These are phyloP conservation scores for Piedraia hortae DNA, from an alignment of 2,329 filamentous ascomycete species.

Conservation along the genomic window DNA sequence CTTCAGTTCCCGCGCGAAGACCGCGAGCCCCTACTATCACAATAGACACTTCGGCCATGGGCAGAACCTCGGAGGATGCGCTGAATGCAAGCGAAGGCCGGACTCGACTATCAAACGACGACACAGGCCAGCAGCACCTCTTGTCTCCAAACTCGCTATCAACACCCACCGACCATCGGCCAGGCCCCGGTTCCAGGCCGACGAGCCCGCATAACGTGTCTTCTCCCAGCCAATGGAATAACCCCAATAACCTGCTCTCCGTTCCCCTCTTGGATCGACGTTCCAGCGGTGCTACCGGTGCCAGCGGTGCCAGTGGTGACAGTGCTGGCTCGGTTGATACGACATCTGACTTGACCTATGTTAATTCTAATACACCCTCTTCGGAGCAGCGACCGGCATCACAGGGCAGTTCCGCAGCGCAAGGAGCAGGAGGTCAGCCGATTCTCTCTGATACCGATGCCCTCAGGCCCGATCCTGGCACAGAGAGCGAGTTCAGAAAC, in stretches of 20 bases:
- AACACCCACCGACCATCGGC: slow-evolving; percentile 22
- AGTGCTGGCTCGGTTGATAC: slow-evolving; percentile 22
- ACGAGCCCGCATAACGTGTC: slow-evolving; percentile 41
- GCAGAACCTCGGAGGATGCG: slow-evolving; percentile 12
- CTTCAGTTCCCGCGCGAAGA: slow-evolving; percentile 4
- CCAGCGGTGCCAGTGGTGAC: too few species aligned
- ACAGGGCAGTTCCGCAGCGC: slow-evolving; percentile 3
- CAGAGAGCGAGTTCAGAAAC: slow-evolving; percentile 49
- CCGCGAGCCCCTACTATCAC: slow-evolving; percentile 23
- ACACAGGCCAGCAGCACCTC: too few species aligned
- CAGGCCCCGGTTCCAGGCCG: slow-evolving; percentile 32
- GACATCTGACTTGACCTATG: slow-evolving; percentile 34
- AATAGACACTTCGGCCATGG: slow-evolving; percentile 24
- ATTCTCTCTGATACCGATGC: slow-evolving; percentile 40
- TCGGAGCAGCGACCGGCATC: slow-evolving; percentile 5
- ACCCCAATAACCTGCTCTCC: slow-evolving; percentile 29
- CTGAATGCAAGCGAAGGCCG: slow-evolving; percentile 12
- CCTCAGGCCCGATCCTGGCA: slow-evolving; percentile 46
- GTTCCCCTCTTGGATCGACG: slow-evolving; percentile 37
- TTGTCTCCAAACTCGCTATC: slow-evolving; percentile 4
- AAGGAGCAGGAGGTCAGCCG: slow-evolving; percentile 17
- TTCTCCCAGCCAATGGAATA: slow-evolving; percentile 29
- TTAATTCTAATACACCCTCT: slow-evolving; percentile 17
- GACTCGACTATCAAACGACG: too few species aligned
- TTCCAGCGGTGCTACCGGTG: slow-evolving; percentile 37